Percentiles rank a stretch among this genome's conserved stretches.
Conservation (phyloP, 192 early-diverging fungal genomes). For the Helicostylum pulchrum region DNA sequence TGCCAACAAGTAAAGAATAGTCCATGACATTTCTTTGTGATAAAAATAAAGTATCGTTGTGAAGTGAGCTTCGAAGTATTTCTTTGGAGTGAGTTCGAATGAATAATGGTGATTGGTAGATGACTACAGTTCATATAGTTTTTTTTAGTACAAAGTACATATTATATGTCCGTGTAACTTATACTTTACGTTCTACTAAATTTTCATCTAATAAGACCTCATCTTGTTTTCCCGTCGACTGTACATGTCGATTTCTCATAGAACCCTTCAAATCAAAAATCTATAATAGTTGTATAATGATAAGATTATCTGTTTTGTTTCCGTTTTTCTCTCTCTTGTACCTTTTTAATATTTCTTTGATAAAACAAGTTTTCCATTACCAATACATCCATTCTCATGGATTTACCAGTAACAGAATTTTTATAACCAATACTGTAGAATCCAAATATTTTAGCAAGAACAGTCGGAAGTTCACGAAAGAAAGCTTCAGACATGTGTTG, state of each 20-base stretch:
- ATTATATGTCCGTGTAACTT: background rate
- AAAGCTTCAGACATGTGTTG: conserved; percentile 78
- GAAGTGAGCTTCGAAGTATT: conserved; percentile 78
- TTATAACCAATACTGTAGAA: conserved; percentile 90
- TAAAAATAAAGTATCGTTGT: conserved; percentile 93
- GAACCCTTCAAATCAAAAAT: conserved; percentile 96
- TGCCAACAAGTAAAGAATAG: conserved; percentile 93
- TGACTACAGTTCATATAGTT: conserved; percentile 41
- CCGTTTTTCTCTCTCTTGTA: conserved; percentile 23
- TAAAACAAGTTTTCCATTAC: conserved; percentile 98
- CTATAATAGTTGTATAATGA: conserved; percentile 26
- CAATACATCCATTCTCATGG: conserved; percentile 83
- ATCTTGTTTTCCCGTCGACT: conserved; percentile 78
- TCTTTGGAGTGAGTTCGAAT: conserved; percentile 89
- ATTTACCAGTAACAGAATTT: conserved; percentile 78
- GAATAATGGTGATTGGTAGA: conserved; percentile 85
- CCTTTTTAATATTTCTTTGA: conserved; percentile 70
- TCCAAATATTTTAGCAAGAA: conserved; percentile 88
- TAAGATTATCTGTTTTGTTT: background rate
- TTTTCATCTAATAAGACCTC: conserved; percentile 95
- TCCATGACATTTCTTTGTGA: conserved; percentile 97
- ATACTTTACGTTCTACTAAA: conserved; percentile 70
- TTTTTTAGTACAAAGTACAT: background rate
- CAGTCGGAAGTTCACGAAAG: conserved; percentile 76
- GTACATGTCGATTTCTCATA: conserved; percentile 88